A percentile compares a stretch with the other conserved stretches of the same genome.
Conservation (phyloP, 176 grass and related monocot genomes). For the Pharus latifolius region DNA sequence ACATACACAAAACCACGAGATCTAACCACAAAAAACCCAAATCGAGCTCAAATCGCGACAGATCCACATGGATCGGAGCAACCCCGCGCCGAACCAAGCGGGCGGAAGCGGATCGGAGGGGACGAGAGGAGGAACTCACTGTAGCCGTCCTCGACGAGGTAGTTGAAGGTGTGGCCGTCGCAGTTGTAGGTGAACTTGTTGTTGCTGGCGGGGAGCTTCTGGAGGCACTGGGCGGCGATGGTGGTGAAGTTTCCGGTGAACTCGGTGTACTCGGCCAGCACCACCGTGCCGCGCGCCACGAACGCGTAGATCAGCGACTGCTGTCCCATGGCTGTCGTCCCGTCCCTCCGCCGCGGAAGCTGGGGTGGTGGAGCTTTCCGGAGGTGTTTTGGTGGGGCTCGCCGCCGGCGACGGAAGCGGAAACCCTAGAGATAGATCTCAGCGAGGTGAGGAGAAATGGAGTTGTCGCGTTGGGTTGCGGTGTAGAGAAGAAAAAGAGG, state of each 20-base stretch:
- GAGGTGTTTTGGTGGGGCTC: too few relatives aligned
- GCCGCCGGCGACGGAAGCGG: too few relatives aligned
- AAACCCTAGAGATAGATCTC: too few relatives aligned
- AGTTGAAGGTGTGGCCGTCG: slow-evolving; percentile 96
- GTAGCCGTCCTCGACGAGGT: slow-evolving; percentile 91
- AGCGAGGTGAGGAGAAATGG: too few relatives aligned
- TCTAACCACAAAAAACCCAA: background rate
- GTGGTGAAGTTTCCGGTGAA: slow-evolving; percentile 93
- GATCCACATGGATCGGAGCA: background rate
- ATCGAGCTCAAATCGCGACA: background rate
- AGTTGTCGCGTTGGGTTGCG: too few relatives aligned
- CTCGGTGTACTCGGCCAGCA: slow-evolving; percentile 85
- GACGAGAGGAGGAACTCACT: slow-evolving; percentile 30
- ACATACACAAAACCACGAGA: slow-evolving; percentile 11
- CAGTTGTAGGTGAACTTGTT: slow-evolving; percentile 96
- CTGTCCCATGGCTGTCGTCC: slow-evolving; percentile 71
- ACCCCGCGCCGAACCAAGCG: background rate
- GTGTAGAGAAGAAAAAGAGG: too few relatives aligned
- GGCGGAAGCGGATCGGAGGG: background rate
- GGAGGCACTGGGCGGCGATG: slow-evolving; percentile 85
- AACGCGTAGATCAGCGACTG: slow-evolving; percentile 91
- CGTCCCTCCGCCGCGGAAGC: too few relatives aligned
- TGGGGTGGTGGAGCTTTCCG: too few relatives aligned
- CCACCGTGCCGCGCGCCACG: slow-evolving; percentile 76
- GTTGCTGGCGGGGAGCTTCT: slow-evolving; percentile 84